Base-by-base conservation (phyloP, 2,329 filamentous ascomycete genomes). In the Fonsecaea multimorphosa region DNA sequence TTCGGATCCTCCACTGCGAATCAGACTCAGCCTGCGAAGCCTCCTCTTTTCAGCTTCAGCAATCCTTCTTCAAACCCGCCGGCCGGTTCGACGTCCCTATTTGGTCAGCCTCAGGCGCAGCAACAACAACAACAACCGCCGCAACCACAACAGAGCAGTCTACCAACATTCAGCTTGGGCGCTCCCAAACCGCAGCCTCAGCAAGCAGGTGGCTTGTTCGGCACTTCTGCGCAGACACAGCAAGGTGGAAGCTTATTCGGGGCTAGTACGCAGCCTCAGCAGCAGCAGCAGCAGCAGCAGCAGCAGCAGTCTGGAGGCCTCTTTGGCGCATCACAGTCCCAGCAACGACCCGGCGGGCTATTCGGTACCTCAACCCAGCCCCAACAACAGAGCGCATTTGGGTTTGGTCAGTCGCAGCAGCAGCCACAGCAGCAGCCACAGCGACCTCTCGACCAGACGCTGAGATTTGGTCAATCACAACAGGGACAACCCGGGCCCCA, bases 381-480 rank as follows among this genome's bases (percentile, higher is more conserved):
- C 6, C 68, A 68, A 65, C 73, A 72, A 58, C 67, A 69, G 64
- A 64, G 65, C 24, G 49, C 64, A 38, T 61, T 69, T 36, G 74
- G 75, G 40, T 52, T 84, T 66, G 80, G 80, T 44, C 75, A 75
- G 72, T 34, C 64, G 70, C 63, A 73, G 66, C 69, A 73, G 61
- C 78, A 78, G 66, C 74, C 76, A 55, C 77, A 80, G 63, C 74
- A 75, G 54, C 71, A 69, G n/a, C 75, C 74, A 64, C 78, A 78
- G 68, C 74, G 77, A 32, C 78, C 80, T 67, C 73, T 81, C 60
- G 79, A 79, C 11, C 80, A 81, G 68, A 78, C 62, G 46, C 73
- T 54, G 75, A 76, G 40, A 76, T 80, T 64, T 77, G 78, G 65
- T 66, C 81, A 71, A 78, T 79, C 80, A 76, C 79, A 49, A 76